phyloP scores from a whole-genome alignment of 83 land plant species.

The Isoetes engelmannii region DNA sequence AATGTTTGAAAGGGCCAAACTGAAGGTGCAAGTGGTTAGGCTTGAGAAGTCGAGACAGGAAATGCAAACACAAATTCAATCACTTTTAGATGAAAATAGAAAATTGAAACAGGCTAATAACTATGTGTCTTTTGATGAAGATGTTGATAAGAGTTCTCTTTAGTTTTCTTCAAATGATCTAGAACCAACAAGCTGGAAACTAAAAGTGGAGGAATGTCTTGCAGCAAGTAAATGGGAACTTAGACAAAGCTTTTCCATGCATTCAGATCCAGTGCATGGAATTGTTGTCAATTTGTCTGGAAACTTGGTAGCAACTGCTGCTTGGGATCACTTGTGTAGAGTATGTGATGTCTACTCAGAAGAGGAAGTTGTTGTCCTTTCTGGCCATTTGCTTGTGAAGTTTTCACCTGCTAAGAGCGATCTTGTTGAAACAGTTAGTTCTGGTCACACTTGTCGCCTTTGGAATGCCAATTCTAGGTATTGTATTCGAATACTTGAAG shows the following conservation, averaged over 20 bases:
- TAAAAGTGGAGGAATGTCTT: conserved; percentile 32
- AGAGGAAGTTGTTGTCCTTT: conserved; percentile 33
- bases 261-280: conserved; percentile 40
- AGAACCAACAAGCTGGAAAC: conserved; percentile 21
- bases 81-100: conserved; percentile 23
- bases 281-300: conserved; percentile 37
- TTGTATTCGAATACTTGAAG: conserved; percentile 33
- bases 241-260: conserved; percentile 27
- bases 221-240: conserved; percentile 32
- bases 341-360: conserved; percentile 33
- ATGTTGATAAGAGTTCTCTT: too few species aligned
- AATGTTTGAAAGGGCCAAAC: conserved; percentile 37
- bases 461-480: conserved; percentile 32
- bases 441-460: conserved; percentile 35
- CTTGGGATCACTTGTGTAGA: conserved; percentile 39
- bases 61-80: conserved; percentile 23
- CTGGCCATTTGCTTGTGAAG: conserved; percentile 32
- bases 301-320: conserved; percentile 36
- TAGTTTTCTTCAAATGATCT: too few species aligned
- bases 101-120: conserved; percentile 23
- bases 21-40: conserved; percentile 31
- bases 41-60: conserved; percentile 34
- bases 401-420: conserved; percentile 38
- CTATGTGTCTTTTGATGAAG: too few species aligned
- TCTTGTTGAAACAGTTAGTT: conserved; percentile 36